phyloP scores from a whole-genome alignment of 768 basidiomycete genomes.

The Podaxis carcinomalis region DNA sequence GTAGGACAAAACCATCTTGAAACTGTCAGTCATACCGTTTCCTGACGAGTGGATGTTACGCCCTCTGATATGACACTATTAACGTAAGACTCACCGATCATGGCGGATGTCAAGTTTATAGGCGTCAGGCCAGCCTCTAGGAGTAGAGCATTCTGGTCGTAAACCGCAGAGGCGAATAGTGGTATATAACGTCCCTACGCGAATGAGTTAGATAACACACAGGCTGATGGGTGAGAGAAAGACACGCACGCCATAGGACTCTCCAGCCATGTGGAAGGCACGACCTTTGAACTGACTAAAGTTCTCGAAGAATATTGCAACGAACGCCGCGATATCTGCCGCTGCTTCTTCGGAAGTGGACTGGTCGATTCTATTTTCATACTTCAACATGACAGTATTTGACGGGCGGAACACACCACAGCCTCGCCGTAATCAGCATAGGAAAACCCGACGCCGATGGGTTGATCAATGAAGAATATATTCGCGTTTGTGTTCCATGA shows the following conservation, averaged over 20 bases:
- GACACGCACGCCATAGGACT: constrained; percentile 64
- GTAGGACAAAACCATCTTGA: constrained; percentile 36
- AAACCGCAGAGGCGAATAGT: constrained; percentile 70
- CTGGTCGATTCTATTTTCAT: constrained; percentile 22
- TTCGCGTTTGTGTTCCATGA: constrained; percentile 73
- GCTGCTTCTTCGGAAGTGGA: constrained; percentile 79
- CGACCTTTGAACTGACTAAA: constrained; percentile 70
- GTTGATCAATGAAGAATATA: constrained; percentile 60
- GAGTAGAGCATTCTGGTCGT: constrained; percentile 63
- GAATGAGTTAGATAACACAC: background rate
- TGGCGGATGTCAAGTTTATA: constrained; percentile 62
- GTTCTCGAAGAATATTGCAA: constrained; percentile 75
- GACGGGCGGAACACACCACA: constrained; percentile 35
- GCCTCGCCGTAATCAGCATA: constrained; percentile 64
- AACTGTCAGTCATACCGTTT: constrained; percentile 60
- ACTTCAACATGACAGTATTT: background rate
- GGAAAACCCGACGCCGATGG: constrained; percentile 58
- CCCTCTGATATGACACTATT: background rate
- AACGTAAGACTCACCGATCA: constrained; percentile 49
- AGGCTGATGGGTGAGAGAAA: background rate
- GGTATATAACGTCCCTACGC: constrained; percentile 64
- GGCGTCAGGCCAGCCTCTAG: constrained; percentile 47
- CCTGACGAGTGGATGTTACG: constrained; percentile 26
- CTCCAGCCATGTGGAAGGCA: constrained; percentile 69
- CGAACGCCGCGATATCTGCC: constrained; percentile 68